Evolutionary conservation across 2,329 filamentous ascomycete species (phyloP).

Genomic region (Pseudocercospora vitis): DNA sequence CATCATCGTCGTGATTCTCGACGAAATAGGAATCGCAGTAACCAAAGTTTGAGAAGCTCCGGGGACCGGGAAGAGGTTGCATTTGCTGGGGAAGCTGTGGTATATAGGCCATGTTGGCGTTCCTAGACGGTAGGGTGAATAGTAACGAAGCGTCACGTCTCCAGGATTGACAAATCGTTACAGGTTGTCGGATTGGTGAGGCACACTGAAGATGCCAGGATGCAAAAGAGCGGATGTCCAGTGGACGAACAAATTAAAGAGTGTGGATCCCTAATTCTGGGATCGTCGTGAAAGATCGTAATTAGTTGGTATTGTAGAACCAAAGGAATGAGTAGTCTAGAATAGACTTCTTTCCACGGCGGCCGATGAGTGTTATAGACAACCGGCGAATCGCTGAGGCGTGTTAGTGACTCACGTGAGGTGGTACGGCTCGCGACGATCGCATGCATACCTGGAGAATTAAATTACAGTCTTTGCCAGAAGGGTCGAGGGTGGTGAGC

Average conservation of each 20-base stretch:
- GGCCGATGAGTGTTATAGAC: constrained; percentile 40
- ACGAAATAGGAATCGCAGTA: constrained; percentile 70
- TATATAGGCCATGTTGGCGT: constrained; percentile 56
- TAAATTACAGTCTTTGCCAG: constrained; percentile 48
- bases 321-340: constrained; percentile 45
- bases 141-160: constrained; percentile 49
- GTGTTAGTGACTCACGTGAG: constrained; percentile 32
- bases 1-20: constrained; percentile 59
- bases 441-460: constrained; percentile 49
- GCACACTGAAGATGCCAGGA: constrained; percentile 28
- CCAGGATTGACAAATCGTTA: constrained; percentile 45
- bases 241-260: constrained; percentile 48
- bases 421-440: constrained; percentile 27
- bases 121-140: constrained; percentile 33
- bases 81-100: constrained; percentile 29
- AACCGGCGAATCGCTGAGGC: constrained; percentile 38
- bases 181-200: constrained; percentile 18
- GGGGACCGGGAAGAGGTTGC: constrained; percentile 33
- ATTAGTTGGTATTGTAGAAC: constrained; percentile 55
- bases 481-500: constrained; percentile 27
- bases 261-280: constrained; percentile 51
- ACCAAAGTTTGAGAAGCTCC: constrained; percentile 56
- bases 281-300: constrained; percentile 54
- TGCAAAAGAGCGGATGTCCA: constrained; percentile 47
- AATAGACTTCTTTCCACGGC: constrained; percentile 31